Conservation (phyloP, 805 yeast genomes). For the Saturnispora quitensis region DNA sequence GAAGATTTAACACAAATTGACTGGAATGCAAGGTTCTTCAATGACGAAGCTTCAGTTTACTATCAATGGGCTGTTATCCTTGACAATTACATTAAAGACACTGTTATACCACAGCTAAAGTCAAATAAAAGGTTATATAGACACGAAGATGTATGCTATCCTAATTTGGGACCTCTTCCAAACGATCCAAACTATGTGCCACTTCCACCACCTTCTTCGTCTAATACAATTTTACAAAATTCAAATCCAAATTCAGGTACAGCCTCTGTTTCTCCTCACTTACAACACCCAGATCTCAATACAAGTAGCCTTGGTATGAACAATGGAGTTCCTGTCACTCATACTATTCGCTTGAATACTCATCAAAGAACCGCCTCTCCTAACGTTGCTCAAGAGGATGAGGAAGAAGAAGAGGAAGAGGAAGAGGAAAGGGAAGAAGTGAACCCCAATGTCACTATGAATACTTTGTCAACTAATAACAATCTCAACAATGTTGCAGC, state of each 20-base stretch:
- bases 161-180: slow-evolving; percentile 64
- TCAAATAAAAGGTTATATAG: slow-evolving; percentile 21
- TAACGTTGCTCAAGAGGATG: not conserved
- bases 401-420: not conserved
- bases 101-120: slow-evolving; percentile 39
- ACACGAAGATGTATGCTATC: slow-evolving; percentile 35
- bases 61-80: slow-evolving; percentile 59
- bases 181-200: slow-evolving; percentile 19
- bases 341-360: not conserved
- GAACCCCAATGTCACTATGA: not conserved
- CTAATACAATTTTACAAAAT: not conserved
- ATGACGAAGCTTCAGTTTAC: slow-evolving; percentile 57
- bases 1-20: slow-evolving; percentile 74
- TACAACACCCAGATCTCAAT: not conserved
- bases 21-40: slow-evolving; percentile 85
- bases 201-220: not conserved
- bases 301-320: not conserved
- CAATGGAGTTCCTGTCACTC: not conserved
- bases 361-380: not conserved
- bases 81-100: slow-evolving; percentile 40
- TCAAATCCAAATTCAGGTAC: not conserved
- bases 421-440: not conserved
- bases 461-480: not conserved
- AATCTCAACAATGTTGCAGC: not conserved
- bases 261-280: not conserved